Conservation (phyloP, 805 yeast genomes). For the Gaillardinia entomophila region DNA sequence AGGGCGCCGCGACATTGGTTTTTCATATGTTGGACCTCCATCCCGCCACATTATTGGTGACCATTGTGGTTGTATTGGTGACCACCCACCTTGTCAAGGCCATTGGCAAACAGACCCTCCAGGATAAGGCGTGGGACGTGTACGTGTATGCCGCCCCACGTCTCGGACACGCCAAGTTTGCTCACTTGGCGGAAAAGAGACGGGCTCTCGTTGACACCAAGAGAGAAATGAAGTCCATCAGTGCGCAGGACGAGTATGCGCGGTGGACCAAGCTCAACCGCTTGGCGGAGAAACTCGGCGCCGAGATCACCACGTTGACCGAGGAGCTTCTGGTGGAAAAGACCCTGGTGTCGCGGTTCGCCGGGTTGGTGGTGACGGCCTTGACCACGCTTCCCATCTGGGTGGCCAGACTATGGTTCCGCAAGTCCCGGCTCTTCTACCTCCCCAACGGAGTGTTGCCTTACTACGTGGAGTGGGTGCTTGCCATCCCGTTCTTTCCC, state of each 20-base stretch:
- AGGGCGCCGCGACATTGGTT: neutral
- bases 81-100: conserved; percentile 20
- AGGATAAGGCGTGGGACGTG: conserved; percentile 32
- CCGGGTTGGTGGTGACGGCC: conserved; percentile 30
- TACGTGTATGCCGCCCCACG: conserved; percentile 28
- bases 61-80: conserved; percentile 16
- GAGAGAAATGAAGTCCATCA: conserved; percentile 51
- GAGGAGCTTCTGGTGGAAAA: conserved; percentile 31
- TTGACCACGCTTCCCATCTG: conserved; percentile 44
- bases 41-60: conserved; percentile 27
- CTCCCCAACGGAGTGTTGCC: conserved; percentile 59
- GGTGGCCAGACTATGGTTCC: conserved; percentile 45
- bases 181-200: conserved; percentile 19
- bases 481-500: conserved; percentile 63
- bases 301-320: conserved; percentile 43
- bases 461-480: conserved; percentile 42
- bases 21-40: conserved; percentile 20
- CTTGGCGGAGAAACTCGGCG: conserved; percentile 50
- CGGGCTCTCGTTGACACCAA: conserved; percentile 42
- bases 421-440: conserved; percentile 47
- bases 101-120: conserved; percentile 29
- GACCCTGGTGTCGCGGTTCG: conserved; percentile 22
- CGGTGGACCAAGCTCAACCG: conserved; percentile 92
- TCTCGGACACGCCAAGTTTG: conserved; percentile 26
- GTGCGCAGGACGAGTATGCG: conserved; percentile 93